phyloP scores from a whole-genome alignment of 495 filamentous ascomycete species.

The Penicillium cataractarum region DNA sequence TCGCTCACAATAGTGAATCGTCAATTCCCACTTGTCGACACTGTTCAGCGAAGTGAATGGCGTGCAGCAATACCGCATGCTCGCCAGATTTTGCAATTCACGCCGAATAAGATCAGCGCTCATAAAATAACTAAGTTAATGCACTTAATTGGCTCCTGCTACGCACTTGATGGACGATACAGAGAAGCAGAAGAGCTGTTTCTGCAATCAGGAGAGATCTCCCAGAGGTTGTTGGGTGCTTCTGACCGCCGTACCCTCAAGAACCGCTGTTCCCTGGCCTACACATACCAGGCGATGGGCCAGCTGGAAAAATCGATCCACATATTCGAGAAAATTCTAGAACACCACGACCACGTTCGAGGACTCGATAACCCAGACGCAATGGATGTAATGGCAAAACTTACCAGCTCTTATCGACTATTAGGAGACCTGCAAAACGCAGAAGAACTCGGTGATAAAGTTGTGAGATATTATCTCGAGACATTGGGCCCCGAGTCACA shows the following conservation, averaged over 20 bases:
- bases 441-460: conserved; percentile 14
- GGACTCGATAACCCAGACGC: not conserved
- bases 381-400: not conserved
- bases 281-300: conserved; percentile 3
- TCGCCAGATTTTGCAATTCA: conserved; percentile 14
- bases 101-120: not conserved
- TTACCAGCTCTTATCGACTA: not conserved
- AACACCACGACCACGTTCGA: not conserved
- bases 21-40: conserved; percentile 26
- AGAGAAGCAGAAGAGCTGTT: conserved; percentile 22
- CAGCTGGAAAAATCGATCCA: not conserved
- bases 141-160: not conserved
- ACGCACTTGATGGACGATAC: conserved; percentile 18
- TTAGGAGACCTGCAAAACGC: not conserved
- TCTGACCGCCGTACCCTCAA: not conserved
- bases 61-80: conserved; percentile 41
- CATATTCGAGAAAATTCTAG: not conserved
- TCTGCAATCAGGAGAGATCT: conserved; percentile 20
- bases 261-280: conserved; percentile 9
- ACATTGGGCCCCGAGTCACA: not conserved
- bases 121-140: not conserved
- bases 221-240: conserved; percentile 19
- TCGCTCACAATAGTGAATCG: conserved; percentile 16
- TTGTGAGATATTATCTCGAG: not conserved
- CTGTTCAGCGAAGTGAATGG: conserved; percentile 27